Evolutionary conservation across 495 filamentous ascomycete genomes (phyloP), one percentile per base, ranked within the genome.

Genomic region (Neurospora discreta): DNA sequence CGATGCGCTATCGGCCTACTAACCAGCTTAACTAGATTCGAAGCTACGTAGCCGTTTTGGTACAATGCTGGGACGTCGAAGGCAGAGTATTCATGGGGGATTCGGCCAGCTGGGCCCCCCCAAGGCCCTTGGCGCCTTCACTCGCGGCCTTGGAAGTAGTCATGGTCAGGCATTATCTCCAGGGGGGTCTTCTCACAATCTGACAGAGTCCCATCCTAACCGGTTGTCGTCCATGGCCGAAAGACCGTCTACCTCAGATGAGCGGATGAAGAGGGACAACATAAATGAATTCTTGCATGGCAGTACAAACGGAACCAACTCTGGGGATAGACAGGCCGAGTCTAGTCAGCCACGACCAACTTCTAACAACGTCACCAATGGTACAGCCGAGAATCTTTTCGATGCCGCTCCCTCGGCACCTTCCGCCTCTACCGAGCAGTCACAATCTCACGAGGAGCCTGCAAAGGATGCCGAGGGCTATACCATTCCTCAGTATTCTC

Each of bases 31-130:
- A 65, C 13, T 69, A 80, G 85, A 87, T 74, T 85, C 85, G 76
- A 80, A 83, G 69, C 71, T 84, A 81, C 82, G 93, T 15, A 89
- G 89, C 75, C 87, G 91, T 70, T 85, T 95, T 44, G 92, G 92
- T 8, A 95, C 92, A n/a, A 92, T 95, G 79, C 88, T 95, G 76
- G 89, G 89, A 58, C 83, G 90, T 15, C 83, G 90, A 73, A 84
- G 87, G 41, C 86, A 89, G 77, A 89, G 86, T 76, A 80, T 88
- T 42, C 85, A 87, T 67, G 85, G 82, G 13, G 84, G 83, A 1
- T 82, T 88, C 75, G 84, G 84, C 1, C 78, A 80, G 44, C 60
- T 88, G 42, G 76, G 85, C 10, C 78, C 82, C 36, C 74, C 83
- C 68, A 85, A 86, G 75, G 73, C 80, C 43, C 68, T 80, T 68